phyloP scores from a whole-genome alignment of 2,329 filamentous ascomycete species.

The Fusarium sulawesiense region DNA sequence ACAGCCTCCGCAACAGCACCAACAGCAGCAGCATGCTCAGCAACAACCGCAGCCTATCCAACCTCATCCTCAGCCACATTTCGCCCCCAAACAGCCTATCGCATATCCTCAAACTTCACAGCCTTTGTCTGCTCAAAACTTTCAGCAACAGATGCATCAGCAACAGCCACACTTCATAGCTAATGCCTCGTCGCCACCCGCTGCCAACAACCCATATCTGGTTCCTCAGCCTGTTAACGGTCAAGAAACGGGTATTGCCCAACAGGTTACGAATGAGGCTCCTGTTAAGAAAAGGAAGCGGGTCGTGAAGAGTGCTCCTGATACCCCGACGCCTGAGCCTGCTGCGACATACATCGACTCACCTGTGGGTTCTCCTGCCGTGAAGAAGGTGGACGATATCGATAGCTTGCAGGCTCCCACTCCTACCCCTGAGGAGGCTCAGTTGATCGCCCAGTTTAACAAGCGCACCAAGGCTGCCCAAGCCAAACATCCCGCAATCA shows the following conservation, averaged over 20 bases:
- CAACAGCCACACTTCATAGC: slow-evolving; percentile 33
- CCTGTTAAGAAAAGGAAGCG: slow-evolving; percentile 56
- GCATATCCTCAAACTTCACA: slow-evolving; percentile 35
- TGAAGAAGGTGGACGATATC: slow-evolving; percentile 52
- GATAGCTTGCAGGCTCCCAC: slow-evolving; percentile 49
- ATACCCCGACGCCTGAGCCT: slow-evolving; percentile 47
- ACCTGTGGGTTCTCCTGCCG: slow-evolving; percentile 41
- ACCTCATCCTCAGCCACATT: slow-evolving; percentile 40
- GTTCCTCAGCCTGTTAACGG: slow-evolving; percentile 40
- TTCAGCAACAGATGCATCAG: slow-evolving; percentile 43
- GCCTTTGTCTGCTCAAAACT: slow-evolving; percentile 26
- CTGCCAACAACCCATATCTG: slow-evolving; percentile 38
- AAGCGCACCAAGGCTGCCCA: slow-evolving; percentile 55
- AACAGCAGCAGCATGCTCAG: slow-evolving; percentile 26
- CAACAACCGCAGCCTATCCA: slow-evolving; percentile 38
- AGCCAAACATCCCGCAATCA: slow-evolving; percentile 53
- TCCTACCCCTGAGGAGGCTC: slow-evolving; percentile 51
- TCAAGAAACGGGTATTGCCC: slow-evolving; percentile 35
- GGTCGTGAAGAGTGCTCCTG: slow-evolving; percentile 43
- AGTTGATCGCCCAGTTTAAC: slow-evolving; percentile 52
- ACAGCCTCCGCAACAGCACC: slow-evolving; percentile 37
- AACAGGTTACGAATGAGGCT: slow-evolving; percentile 44
- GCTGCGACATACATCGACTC: slow-evolving; percentile 44
- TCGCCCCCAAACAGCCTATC: slow-evolving; percentile 37
- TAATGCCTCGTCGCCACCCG: slow-evolving; percentile 37